phyloP scores from a whole-genome alignment of 768 basidiomycete genomes.

The Amanita muscaria region DNA sequence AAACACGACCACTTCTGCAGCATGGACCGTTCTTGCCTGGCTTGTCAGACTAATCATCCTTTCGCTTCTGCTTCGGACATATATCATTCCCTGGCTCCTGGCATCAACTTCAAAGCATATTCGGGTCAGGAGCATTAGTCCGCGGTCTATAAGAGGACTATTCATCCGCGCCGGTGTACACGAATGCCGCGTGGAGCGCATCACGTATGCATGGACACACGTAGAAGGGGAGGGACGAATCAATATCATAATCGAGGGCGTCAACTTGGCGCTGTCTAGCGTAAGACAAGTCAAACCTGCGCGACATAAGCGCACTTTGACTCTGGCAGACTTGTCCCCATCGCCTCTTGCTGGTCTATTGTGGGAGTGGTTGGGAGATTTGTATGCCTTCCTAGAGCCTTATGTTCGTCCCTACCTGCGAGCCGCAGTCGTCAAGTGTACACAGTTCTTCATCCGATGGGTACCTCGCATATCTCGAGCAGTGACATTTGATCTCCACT shows the following conservation, averaged over 20 bases:
- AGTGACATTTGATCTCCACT: conserved; percentile 58
- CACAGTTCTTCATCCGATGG: conserved; percentile 53
- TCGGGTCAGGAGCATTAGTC: conserved; percentile 64
- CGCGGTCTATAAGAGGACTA: conserved; percentile 70
- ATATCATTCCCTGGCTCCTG: conserved; percentile 58
- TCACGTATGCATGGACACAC: conserved; percentile 50
- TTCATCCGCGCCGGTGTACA: conserved; percentile 50
- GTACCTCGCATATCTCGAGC: conserved; percentile 63
- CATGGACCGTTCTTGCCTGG: conserved; percentile 39
- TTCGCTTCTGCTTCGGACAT: conserved; percentile 53
- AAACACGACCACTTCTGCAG: conserved; percentile 24
- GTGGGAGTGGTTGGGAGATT: conserved; percentile 28
- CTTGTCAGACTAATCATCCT: conserved; percentile 42
- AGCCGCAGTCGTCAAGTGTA: conserved; percentile 38
- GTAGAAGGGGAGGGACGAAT: conserved; percentile 44
- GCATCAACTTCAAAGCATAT: conserved; percentile 52
- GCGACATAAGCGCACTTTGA: conserved; percentile 34
- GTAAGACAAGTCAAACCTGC: conserved; percentile 17
- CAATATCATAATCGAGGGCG: conserved; percentile 54
- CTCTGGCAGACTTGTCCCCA: conserved; percentile 38
- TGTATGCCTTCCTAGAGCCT: conserved; percentile 46
- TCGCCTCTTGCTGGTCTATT: conserved; percentile 34
- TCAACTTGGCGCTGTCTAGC: conserved; percentile 43
- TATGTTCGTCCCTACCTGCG: conserved; percentile 55
- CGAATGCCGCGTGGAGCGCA: conserved; percentile 58